These are phyloP conservation scores for Globisporangium mamillatum DNA, from an alignment of 352 stramenopile species.

Conservation along the genomic window DNA sequence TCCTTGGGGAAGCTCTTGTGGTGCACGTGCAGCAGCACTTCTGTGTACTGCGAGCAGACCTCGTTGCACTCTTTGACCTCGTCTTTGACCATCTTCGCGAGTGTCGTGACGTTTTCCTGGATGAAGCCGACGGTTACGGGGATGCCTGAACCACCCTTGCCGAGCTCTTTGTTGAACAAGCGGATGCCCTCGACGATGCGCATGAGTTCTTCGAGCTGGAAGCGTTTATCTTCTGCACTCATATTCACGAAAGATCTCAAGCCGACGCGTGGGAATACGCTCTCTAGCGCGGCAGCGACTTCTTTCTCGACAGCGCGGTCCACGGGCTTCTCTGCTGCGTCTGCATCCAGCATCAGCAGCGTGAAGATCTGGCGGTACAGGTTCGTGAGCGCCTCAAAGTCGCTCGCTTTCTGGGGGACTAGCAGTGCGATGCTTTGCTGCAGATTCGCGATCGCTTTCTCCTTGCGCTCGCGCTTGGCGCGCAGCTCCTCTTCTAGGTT, in stretches of 20 bases:
- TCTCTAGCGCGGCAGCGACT: constrained; percentile 89
- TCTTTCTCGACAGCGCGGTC: constrained; percentile 82
- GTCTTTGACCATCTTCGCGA: constrained; percentile 47
- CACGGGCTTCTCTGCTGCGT: constrained; percentile 34
- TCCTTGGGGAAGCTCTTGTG: constrained; percentile 33
- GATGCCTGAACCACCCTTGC: constrained; percentile 86
- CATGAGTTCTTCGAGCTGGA: constrained; percentile 89
- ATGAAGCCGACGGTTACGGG: constrained; percentile 55
- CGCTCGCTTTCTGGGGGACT: constrained; percentile 68
- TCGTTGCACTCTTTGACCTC: constrained; percentile 69
- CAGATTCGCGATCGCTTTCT: constrained; percentile 58
- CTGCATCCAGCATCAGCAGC: constrained; percentile 71
- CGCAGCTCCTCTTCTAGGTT: constrained; percentile 76
- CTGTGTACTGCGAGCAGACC: constrained; percentile 76
- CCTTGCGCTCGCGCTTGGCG: constrained; percentile 46
- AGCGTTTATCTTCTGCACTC: constrained; percentile 85
- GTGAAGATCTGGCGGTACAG: constrained; percentile 91
- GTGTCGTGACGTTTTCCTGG: constrained; percentile 42
- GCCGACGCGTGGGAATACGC: constrained; percentile 92
- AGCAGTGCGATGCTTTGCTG: constrained; percentile 75
- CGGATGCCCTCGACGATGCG: constrained; percentile 92
- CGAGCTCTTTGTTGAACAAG: constrained; percentile 90
- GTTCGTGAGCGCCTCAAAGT: constrained; percentile 89
- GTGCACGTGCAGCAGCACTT: constrained; percentile 75
- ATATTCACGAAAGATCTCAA: constrained; percentile 93